Conservation (phyloP, 768 basidiomycete genomes). For the Kockovaella imperatae region DNA sequence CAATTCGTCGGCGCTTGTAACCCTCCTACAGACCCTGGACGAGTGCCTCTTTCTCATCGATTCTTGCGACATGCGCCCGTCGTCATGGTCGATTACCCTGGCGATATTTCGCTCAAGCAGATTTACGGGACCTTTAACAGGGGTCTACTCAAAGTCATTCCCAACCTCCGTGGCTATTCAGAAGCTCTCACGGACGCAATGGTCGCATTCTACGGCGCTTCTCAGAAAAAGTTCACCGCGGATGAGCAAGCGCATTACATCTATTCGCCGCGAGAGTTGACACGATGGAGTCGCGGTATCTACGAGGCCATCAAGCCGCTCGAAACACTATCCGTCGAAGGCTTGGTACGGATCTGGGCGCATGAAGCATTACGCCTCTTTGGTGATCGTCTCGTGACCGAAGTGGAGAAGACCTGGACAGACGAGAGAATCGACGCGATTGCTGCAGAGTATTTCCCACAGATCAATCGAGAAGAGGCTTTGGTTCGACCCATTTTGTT, state of each 20-base stretch:
- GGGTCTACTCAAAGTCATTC: conserved; percentile 88
- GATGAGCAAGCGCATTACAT: conserved; percentile 98
- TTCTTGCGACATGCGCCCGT: conserved; percentile 96
- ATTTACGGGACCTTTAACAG: conserved; percentile 98
- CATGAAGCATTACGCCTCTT: conserved; percentile 95
- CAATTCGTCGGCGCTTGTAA: conserved; percentile 99
- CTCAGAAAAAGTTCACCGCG: conserved; percentile 88
- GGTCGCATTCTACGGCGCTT: conserved; percentile 90
- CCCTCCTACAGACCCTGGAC: conserved; percentile 96
- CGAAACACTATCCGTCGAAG: conserved; percentile 87
- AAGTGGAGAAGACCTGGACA: conserved; percentile 90
- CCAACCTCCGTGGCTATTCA: conserved; percentile 82
- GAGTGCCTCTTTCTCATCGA: conserved; percentile 93
- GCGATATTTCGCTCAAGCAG: conserved; percentile 90
- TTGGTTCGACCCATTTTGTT: conserved; percentile 83
- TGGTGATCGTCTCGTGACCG: conserved; percentile 90
- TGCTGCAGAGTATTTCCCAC: conserved; percentile 87
- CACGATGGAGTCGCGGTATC: conserved; percentile 92
- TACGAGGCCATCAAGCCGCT: conserved; percentile 93
- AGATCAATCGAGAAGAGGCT: conserved; percentile 78
- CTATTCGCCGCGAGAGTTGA: conserved; percentile 97
- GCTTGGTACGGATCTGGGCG: conserved; percentile 93
- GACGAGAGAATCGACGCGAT: conserved; percentile 79
- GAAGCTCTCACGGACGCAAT: conserved; percentile 95
- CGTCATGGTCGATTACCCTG: conserved; percentile 98